Conservation (phyloP, 176 grass and related monocot genomes). For the Raddia guianensis region DNA sequence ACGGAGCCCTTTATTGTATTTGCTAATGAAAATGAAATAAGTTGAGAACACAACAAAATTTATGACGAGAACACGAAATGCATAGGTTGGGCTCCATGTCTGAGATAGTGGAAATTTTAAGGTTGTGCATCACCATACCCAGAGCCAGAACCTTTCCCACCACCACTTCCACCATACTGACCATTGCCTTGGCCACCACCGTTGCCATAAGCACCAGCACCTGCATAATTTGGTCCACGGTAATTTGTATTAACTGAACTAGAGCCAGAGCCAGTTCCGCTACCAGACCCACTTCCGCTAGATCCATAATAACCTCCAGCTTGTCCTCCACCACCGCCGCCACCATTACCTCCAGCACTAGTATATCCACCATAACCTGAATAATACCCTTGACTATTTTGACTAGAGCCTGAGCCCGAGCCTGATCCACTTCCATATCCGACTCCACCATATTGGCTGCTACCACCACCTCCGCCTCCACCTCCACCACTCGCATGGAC, state of each 20-base stretch:
- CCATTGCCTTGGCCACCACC: neutral
- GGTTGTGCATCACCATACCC: neutral
- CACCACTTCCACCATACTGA: constrained; percentile 16
- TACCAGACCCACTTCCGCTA: neutral
- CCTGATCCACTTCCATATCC: constrained; percentile 23
- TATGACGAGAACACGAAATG: neutral
- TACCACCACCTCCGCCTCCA: neutral
- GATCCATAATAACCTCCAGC: constrained; percentile 3
- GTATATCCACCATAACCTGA: neutral
- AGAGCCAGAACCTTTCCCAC: constrained; percentile 16
- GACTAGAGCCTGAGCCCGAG: neutral
- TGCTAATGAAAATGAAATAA: neutral
- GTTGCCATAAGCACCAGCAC: neutral
- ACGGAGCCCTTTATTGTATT: neutral
- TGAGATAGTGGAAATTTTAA: neutral
- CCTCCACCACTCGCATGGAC: constrained; percentile 26
- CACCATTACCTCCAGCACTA: neutral
- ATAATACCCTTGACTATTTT: neutral
- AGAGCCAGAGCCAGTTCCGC: constrained; percentile 1
- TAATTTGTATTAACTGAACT: neutral
- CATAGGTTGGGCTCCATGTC: neutral
- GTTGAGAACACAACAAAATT: neutral
- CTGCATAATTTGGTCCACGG: neutral
- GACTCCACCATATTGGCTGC: neutral
- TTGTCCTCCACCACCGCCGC: constrained; percentile 2